Base-by-base conservation (phyloP, 495 filamentous ascomycete genomes). In the Beverwykella pulmonaria region DNA sequence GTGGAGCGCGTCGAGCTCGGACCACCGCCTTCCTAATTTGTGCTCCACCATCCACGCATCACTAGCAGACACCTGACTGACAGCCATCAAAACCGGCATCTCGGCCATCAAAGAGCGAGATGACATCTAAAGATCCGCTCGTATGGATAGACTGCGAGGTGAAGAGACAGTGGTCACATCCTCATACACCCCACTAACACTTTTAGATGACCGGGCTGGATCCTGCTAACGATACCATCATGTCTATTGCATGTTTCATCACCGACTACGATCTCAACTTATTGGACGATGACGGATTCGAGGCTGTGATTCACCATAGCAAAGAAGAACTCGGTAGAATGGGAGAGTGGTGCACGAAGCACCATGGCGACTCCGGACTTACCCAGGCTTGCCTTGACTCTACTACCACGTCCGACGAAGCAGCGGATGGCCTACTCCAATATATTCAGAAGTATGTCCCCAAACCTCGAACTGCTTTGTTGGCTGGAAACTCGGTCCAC, bases 101-200 rank as follows among this genome's bases (percentile, higher is more conserved):
- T n/a, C 39, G n/a, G 17, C 6, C 39, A n/a, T 44, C 39, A 44
- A 1, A 39, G 19, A 50, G 8, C 55, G 30, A 48, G 9, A 59
- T 64, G 58, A 60, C 65, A 49, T 88, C 85, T 10, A 76, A 74
- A 41, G 84, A 86, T 61, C 84, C 90, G 23, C 74, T 94, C 29
- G 89, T 93, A 25, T 94, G 91, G 90, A 92, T 96, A 55, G 92
- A 95, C 75, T 95, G 92, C 75, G 92, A 96, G 81, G 90, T 93
- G 76, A 60, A 57, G 59, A 22, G 36, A 27, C 23, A 46, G 15
- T 34, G 50, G 30, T 54, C 44, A 56, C 44, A 44, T 20, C 69
- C 59, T 12, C 70, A 59, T 27, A 57, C 26, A 20, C 47, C 12
- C 26, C 9, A 63, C 53, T 60, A n/a, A 63, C 60, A 8, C n/a